These are phyloP conservation scores for Pseudocercospora eumusae DNA, from an alignment of 2,329 filamentous ascomycete species.

Conservation along the genomic window DNA sequence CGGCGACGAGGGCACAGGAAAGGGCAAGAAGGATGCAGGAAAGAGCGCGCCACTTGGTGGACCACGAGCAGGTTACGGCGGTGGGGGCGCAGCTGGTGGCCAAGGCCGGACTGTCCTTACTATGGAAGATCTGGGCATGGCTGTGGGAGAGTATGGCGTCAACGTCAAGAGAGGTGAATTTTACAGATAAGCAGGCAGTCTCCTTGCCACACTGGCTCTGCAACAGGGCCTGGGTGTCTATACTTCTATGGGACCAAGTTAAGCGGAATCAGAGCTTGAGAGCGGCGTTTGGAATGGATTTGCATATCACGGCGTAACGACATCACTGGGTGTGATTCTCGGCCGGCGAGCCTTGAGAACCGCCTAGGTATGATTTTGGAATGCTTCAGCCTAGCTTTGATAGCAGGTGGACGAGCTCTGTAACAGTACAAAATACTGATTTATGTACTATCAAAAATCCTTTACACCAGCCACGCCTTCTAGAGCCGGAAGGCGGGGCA, in stretches of 20 bases:
- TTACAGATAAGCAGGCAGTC: constrained; percentile 64
- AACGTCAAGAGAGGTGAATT: constrained; percentile 98
- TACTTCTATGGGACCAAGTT: not conserved
- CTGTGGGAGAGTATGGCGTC: constrained; percentile 94
- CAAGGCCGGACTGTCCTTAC: constrained; percentile 93
- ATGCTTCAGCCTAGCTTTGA: not conserved
- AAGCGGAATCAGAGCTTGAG: not conserved
- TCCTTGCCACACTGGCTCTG: not conserved
- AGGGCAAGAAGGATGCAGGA: constrained; percentile 44
- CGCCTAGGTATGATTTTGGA: not conserved
- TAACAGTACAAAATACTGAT: not conserved
- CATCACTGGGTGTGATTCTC: constrained; percentile 15
- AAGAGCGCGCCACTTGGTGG: constrained; percentile 50
- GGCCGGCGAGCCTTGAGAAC: constrained; percentile 30
- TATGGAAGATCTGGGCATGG: constrained; percentile 99
- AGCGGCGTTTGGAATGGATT: constrained; percentile 6
- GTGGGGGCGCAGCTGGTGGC: constrained; percentile 82
- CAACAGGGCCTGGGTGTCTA: not conserved
- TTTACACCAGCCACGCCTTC: not conserved
- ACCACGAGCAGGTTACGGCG: constrained; percentile 59
- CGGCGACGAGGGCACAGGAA: constrained; percentile 57
- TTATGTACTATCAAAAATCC: not conserved
- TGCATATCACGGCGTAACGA: constrained; percentile 15
- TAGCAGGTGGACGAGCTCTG: not conserved
- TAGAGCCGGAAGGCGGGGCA: not conserved